Percentiles rank a stretch among this genome's conserved stretches.
Conservation (phyloP, 805 yeast genomes). For the Saturnispora mendoncae region DNA sequence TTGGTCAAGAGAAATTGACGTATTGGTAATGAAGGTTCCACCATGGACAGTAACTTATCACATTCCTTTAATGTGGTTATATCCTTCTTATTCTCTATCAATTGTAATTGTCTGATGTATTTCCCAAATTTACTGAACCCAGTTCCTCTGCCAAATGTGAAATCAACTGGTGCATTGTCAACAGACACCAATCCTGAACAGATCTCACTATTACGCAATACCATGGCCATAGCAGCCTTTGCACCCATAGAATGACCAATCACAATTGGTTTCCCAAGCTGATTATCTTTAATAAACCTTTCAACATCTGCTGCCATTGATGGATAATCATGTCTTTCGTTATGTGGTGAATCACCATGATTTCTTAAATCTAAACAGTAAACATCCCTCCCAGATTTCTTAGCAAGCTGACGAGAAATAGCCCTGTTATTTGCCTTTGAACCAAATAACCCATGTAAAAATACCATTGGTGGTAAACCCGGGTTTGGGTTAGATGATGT, state of each 20-base stretch:
- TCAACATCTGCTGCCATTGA: conserved; percentile 83
- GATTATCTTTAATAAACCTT: conserved; percentile 45
- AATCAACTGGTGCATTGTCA: conserved; percentile 82
- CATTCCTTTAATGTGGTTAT: conserved; percentile 56
- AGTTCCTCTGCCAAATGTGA: conserved; percentile 34
- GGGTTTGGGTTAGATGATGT: conserved; percentile 17
- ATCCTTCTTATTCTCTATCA: conserved; percentile 40
- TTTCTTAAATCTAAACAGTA: conserved; percentile 75
- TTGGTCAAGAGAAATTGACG: conserved; percentile 76
- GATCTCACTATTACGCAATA: conserved; percentile 55
- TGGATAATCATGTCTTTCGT: conserved; percentile 63
- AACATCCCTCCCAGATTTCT: conserved; percentile 43
- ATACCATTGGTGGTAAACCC: conserved; percentile 48
- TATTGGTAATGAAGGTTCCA: conserved; percentile 51
- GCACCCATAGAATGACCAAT: conserved; percentile 92
- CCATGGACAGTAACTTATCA: conserved; percentile 48
- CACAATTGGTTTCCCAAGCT: conserved; percentile 44
- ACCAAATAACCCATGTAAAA: conserved; percentile 88
- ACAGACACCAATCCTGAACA: conserved; percentile 62
- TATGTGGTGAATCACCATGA: conserved; percentile 88
- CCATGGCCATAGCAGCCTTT: conserved; percentile 82
- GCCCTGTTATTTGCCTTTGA: conserved; percentile 70
- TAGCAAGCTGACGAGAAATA: conserved; percentile 55
- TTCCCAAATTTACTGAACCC: conserved; percentile 45
- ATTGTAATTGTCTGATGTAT: conserved; percentile 56